These are phyloP conservation scores for Lithocarpus polystachyus DNA, from an alignment of 306 rosid species.

Conservation along the genomic window DNA sequence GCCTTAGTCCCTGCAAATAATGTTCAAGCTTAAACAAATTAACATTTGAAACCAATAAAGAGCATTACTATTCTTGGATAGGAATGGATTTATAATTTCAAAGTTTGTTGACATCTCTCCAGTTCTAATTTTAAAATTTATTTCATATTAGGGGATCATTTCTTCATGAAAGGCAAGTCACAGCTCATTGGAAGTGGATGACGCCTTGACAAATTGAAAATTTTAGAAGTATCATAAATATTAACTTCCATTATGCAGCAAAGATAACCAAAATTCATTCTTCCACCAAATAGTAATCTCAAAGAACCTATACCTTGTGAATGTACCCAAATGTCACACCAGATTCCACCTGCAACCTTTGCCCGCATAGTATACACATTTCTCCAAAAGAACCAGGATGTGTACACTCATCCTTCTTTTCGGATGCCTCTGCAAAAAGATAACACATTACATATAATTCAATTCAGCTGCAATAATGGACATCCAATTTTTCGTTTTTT, in stretches of 20 bases:
- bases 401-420: constrained; percentile 39
- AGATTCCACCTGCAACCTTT: constrained; percentile 59
- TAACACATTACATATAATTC: neutral
- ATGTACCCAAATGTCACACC: constrained; percentile 82
- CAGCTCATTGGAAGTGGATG: neutral
- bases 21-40: neutral
- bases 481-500: neutral
- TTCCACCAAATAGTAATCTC: constrained; percentile 16
- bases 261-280: constrained; percentile 14
- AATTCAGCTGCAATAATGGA: neutral
- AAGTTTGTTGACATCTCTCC: neutral
- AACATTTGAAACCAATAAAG: neutral
- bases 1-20: constrained; percentile 68
- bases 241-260: neutral
- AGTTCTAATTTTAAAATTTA: neutral
- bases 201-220: neutral
- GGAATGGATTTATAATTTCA: neutral
- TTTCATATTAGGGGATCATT: neutral
- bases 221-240: neutral
- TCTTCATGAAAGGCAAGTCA: neutral
- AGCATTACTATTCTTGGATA: neutral
- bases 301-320: constrained; percentile 59
- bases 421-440: constrained; percentile 43
- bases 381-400: constrained; percentile 84
- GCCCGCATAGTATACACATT: constrained; percentile 75